Percentiles rank a stretch among this genome's conserved stretches.
Evolutionary conservation across 1,284 basidiomycete species (phyloP).

Genomic region (Serendipita sp.): DNA sequence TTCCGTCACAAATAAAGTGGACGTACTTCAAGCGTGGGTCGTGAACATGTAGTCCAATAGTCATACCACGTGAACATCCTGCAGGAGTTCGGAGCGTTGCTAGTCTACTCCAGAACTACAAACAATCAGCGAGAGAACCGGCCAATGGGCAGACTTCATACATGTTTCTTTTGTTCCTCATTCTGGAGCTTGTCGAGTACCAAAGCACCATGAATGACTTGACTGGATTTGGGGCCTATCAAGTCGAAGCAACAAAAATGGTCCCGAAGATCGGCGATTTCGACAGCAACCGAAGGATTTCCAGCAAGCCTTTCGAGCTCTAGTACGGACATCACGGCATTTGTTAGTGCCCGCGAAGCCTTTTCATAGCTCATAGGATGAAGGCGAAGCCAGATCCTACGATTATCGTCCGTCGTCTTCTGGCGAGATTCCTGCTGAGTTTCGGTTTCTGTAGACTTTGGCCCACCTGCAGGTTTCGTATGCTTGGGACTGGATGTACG

Average conservation of each 20-base stretch:
- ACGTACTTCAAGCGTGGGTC: slow-evolving; percentile 66
- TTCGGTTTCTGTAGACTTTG: slow-evolving; percentile 14
- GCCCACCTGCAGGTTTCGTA: no score
- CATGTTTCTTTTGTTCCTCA: slow-evolving; percentile 43
- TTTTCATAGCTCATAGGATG: slow-evolving; percentile 61
- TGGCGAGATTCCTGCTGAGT: slow-evolving; percentile 11
- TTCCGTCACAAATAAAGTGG: background rate
- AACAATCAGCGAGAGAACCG: background rate
- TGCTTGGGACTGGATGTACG: slow-evolving; percentile 2
- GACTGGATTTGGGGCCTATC: slow-evolving; percentile 69
- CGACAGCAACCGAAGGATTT: slow-evolving; percentile 23
- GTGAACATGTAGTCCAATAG: slow-evolving; percentile 61
- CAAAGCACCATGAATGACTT: slow-evolving; percentile 61
- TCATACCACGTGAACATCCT: slow-evolving; percentile 54
- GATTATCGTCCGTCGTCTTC: slow-evolving; percentile 14
- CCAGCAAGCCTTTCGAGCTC: slow-evolving; percentile 20
- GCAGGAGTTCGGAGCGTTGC: slow-evolving; percentile 46
- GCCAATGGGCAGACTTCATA: slow-evolving; percentile 16
- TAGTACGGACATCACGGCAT: slow-evolving; percentile 23
- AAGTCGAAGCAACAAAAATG: slow-evolving; percentile 73
- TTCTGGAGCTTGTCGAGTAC: slow-evolving; percentile 37
- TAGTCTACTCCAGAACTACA: slow-evolving; percentile 57
- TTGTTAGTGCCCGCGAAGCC: slow-evolving; percentile 37
- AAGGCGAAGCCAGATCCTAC: slow-evolving; percentile 57
- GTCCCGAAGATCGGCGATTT: slow-evolving; percentile 54